Evolutionary conservation across 2,329 filamentous ascomycete genomes (phyloP).

Genomic region (Aspergillus bombycis): DNA sequence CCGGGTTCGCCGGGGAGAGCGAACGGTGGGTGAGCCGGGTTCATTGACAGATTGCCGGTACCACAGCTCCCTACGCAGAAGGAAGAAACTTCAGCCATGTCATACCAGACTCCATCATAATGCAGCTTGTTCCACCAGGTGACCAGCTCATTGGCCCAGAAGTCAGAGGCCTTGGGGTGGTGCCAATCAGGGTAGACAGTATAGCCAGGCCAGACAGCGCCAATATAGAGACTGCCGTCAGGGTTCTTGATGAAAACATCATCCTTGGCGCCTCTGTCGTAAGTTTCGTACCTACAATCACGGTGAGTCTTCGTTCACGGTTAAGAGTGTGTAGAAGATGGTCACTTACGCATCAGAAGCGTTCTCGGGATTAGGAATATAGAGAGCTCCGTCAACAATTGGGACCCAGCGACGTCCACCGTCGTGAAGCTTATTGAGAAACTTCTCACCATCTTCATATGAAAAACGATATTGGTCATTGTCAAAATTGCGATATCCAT

Average conservation of each 20-base stretch:
- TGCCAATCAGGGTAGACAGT: constrained; percentile 66
- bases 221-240: constrained; percentile 58
- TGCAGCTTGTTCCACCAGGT: constrained; percentile 57
- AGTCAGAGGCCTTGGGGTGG: constrained; percentile 60
- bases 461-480: constrained; percentile 58
- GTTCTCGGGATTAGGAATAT: constrained; percentile 72
- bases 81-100: constrained; percentile 64
- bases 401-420: constrained; percentile 62
- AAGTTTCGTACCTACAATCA: constrained; percentile 51
- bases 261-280: constrained; percentile 53
- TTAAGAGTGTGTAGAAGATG: constrained; percentile 25
- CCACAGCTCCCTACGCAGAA: constrained; percentile 76
- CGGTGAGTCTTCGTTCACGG: neutral
- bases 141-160: constrained; percentile 60
- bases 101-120: constrained; percentile 62
- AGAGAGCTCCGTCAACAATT: constrained; percentile 67
- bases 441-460: constrained; percentile 52
- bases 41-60: constrained; percentile 63
- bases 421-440: constrained; percentile 57
- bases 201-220: constrained; percentile 61
- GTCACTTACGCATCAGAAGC: constrained; percentile 62
- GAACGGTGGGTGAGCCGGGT: constrained; percentile 71
- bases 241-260: constrained; percentile 57
- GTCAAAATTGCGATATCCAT: constrained; percentile 62
- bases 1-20: constrained; percentile 66